Evolutionary conservation across 179 eudicot species (phyloP).

Genomic region (Vitellaria paradoxa): DNA sequence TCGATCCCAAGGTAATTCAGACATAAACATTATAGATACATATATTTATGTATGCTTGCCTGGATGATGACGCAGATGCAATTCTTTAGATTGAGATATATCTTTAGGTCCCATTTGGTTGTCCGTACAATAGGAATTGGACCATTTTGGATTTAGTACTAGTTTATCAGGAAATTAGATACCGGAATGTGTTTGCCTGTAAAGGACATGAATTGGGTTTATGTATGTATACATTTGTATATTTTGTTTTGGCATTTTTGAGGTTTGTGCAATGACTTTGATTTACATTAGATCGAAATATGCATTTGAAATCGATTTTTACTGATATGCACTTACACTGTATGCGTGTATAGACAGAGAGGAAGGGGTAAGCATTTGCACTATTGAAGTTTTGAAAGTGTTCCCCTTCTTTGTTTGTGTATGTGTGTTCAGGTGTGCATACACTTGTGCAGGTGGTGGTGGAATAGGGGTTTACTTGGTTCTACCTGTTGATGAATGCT

Average conservation of each 20-base stretch:
- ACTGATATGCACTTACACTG: neutral
- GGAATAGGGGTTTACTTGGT: too few relatives aligned
- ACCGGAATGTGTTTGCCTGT: neutral
- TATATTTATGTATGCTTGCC: neutral
- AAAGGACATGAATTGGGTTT: neutral
- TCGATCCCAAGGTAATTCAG: slow-evolving; percentile 62
- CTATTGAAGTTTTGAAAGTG: too few relatives aligned
- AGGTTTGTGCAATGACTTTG: neutral
- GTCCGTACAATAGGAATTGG: neutral
- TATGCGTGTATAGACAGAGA: neutral
- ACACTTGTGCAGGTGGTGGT: too few relatives aligned
- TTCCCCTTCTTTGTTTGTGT: too few relatives aligned
- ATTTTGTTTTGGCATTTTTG: neutral
- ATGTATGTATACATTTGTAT: neutral
- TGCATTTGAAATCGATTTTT: too few relatives aligned
- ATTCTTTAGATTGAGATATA: neutral
- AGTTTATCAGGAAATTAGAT: neutral
- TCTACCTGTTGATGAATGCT: too few relatives aligned
- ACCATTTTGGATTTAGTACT: neutral
- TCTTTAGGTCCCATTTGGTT: neutral
- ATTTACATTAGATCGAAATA: neutral
- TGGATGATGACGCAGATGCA: neutral
- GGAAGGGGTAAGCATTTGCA: too few relatives aligned
- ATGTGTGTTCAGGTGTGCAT: too few relatives aligned
- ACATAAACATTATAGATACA: neutral